Conservation (phyloP, 1,284 basidiomycete genomes). For the Kwoniella shivajii region DNA sequence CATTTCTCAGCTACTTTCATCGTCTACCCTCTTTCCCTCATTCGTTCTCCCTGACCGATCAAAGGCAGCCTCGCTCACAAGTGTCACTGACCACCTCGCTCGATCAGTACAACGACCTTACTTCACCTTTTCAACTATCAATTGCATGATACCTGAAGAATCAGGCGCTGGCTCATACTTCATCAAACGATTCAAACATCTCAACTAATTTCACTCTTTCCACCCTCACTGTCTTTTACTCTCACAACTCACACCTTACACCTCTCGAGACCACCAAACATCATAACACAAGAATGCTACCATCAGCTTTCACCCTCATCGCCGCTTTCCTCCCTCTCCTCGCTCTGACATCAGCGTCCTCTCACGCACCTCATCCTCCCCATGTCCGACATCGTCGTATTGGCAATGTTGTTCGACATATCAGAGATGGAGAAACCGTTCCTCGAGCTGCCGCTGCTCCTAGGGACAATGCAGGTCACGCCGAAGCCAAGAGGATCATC, state of each 20-base stretch:
- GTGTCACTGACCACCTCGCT: no score
- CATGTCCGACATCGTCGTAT: conserved; percentile 33
- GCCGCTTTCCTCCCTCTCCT: conserved; percentile 38
- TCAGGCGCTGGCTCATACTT: no score
- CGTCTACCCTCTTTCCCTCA: no score
- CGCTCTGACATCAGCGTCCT: conserved; percentile 17
- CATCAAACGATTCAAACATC: background rate
- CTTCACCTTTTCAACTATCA: background rate
- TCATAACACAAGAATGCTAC: conserved; percentile 25
- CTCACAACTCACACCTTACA: background rate
- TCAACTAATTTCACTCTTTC: background rate
- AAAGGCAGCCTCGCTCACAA: no score
- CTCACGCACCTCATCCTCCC: conserved; percentile 22
- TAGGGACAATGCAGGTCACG: conserved; percentile 26
- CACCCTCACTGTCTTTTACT: background rate
- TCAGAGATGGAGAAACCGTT: conserved; percentile 11
- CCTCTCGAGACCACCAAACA: background rate
- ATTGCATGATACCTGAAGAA: no score
- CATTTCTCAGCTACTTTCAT: background rate
- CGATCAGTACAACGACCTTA: no score
- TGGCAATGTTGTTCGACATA: conserved; percentile 14
- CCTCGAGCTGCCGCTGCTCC: conserved; percentile 18
- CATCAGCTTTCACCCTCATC: conserved; percentile 31
- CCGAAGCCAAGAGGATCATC: conserved; percentile 33
- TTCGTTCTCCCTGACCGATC: no score